A percentile compares a stretch with the other conserved stretches of the same genome.
phyloP scores from a whole-genome alignment of 176 grass and related monocot genomes.

The Eragrostis curvula region DNA sequence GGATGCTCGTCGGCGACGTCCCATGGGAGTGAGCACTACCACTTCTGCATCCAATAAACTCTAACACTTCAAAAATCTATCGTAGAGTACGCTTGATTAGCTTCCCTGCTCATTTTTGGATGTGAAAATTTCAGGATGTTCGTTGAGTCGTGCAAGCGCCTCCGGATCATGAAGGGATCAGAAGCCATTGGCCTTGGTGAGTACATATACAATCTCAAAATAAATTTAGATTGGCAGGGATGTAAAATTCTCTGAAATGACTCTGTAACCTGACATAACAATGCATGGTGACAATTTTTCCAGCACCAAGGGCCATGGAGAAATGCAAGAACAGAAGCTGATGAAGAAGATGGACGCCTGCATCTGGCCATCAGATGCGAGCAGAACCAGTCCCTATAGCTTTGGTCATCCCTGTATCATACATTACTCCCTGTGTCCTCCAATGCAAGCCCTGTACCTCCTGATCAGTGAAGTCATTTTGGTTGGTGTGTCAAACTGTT shows the following conservation, averaged over 20 bases:
- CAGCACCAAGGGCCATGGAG: constrained; percentile 96
- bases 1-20: constrained; percentile 95
- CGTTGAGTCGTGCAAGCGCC: constrained; percentile 93
- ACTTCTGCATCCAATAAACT: not conserved
- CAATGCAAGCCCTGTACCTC: constrained; percentile 38
- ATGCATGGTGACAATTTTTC: not conserved
- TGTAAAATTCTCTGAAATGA: not conserved
- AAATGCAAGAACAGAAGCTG: constrained; percentile 96
- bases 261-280: constrained; percentile 7
- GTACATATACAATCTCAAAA: constrained; percentile 12
- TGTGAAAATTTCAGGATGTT: constrained; percentile 78
- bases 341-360: constrained; percentile 38
- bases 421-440: constrained; percentile 29
- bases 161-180: constrained; percentile 98
- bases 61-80: too few species aligned
- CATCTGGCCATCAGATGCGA: constrained; percentile 31
- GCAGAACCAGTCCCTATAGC: constrained; percentile 26
- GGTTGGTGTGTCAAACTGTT: constrained; percentile 56
- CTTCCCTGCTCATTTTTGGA: constrained; percentile 6
- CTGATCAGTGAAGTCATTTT: constrained; percentile 60
- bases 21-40: constrained; percentile 81
- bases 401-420: constrained; percentile 58
- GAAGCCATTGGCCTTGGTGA: constrained; percentile 96
- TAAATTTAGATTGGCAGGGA: constrained; percentile 23
- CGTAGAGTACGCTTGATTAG: not conserved